Evolutionary conservation across 2,329 filamentous ascomycete genomes (phyloP).

Genomic region (Westerdykella ornata): DNA sequence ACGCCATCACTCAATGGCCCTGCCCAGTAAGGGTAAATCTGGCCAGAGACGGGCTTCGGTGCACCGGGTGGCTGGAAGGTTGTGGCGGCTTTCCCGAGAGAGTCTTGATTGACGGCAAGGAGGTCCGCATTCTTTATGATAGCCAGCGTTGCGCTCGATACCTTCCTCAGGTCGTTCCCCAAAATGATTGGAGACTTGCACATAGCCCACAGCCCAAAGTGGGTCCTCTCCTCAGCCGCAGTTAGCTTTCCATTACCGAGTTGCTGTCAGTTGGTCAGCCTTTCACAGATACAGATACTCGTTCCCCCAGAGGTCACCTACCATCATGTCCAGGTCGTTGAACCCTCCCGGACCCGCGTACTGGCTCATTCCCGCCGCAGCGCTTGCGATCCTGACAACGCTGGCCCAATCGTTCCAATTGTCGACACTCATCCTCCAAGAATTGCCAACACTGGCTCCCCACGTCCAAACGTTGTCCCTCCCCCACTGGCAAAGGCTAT

Average conservation of each 20-base stretch:
- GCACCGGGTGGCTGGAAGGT: slow-evolving; percentile 11
- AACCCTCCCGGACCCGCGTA: slow-evolving; percentile 20
- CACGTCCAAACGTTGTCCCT: slow-evolving; percentile 24
- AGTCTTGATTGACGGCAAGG: slow-evolving; percentile 43
- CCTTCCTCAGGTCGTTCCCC: slow-evolving; percentile 36
- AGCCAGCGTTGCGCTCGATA: slow-evolving; percentile 35
- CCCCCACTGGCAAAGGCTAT: slow-evolving; percentile 34
- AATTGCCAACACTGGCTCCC: slow-evolving; percentile 31
- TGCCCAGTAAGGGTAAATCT: slow-evolving; percentile 14
- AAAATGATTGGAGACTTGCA: slow-evolving; percentile 42
- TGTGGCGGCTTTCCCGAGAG: slow-evolving; percentile 11
- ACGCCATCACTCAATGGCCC: slow-evolving; percentile 13
- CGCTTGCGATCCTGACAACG: slow-evolving; percentile 18
- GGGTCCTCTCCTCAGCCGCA: slow-evolving; percentile 24
- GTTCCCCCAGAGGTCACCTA: slow-evolving; percentile 32
- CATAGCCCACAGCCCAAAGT: slow-evolving; percentile 40
- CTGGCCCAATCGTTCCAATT: slow-evolving; percentile 17
- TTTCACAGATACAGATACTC: slow-evolving; percentile 33
- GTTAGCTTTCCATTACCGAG: slow-evolving; percentile 37
- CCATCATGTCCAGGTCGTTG: slow-evolving; percentile 27
- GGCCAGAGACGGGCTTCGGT: slow-evolving; percentile 7
- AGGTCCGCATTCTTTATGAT: slow-evolving; percentile 38
- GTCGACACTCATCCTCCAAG: slow-evolving; percentile 29
- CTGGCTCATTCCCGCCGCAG: slow-evolving; percentile 17
- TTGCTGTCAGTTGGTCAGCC: slow-evolving; percentile 8